Conservation (phyloP, 495 filamentous ascomycete species). For the Xylaria scruposa region DNA sequence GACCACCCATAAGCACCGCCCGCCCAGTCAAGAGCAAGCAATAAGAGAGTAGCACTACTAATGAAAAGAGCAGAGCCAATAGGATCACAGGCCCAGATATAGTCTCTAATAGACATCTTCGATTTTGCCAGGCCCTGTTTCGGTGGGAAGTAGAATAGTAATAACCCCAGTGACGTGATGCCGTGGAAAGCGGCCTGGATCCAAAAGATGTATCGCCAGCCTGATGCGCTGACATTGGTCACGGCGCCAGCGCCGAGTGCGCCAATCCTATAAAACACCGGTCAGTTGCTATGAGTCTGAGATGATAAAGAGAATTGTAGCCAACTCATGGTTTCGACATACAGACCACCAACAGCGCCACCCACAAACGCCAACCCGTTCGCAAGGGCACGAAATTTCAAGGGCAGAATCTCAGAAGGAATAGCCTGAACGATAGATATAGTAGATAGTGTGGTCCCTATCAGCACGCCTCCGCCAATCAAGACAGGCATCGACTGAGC, state of each 20-base stretch:
- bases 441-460: conserved; percentile 59
- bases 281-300: background rate
- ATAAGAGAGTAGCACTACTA: conserved; percentile 53
- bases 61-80: conserved; percentile 60
- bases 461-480: conserved; percentile 61
- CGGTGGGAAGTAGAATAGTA: conserved; percentile 59
- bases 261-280: conserved; percentile 43
- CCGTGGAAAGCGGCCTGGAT: conserved; percentile 63
- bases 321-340: conserved; percentile 28
- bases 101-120: conserved; percentile 49
- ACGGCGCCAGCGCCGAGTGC: conserved; percentile 58
- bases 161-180: conserved; percentile 52
- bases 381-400: conserved; percentile 60
- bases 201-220: conserved; percentile 66
- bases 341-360: conserved; percentile 58
- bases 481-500: conserved; percentile 60
- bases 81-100: conserved; percentile 60
- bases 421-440: conserved; percentile 62
- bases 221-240: conserved; percentile 50
- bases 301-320: background rate
- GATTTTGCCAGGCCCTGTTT: conserved; percentile 44
- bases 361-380: conserved; percentile 59
- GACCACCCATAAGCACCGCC: conserved; percentile 58
- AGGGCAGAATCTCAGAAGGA: conserved; percentile 59
- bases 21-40: conserved; percentile 61